Evolutionary conservation across 2,329 filamentous ascomycete species (phyloP).

Genomic region (Xylaria sp.): DNA sequence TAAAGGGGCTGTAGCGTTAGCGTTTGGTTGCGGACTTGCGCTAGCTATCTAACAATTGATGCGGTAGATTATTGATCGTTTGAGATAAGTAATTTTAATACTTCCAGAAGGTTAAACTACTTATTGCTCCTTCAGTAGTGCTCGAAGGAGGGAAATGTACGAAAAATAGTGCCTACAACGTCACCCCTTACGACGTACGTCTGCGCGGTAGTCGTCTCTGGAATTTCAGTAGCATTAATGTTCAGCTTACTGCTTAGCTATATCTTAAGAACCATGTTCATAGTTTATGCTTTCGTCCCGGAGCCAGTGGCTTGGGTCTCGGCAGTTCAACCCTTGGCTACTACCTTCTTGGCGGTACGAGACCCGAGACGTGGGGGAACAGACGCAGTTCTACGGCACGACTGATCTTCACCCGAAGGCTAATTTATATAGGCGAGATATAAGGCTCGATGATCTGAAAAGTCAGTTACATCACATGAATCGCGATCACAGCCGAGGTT

Average conservation of each 20-base stretch:
- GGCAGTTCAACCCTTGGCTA: conserved; percentile 27
- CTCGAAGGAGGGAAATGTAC: neutral
- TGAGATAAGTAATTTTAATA: neutral
- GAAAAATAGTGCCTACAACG: neutral
- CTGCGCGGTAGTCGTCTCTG: neutral
- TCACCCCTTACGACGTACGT: neutral
- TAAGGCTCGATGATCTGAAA: neutral
- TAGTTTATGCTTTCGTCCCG: conserved; percentile 2
- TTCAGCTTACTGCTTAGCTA: neutral
- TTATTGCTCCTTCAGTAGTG: no score
- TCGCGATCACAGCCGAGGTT: conserved; percentile 5
- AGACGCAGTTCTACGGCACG: conserved; percentile 1
- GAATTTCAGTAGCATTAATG: neutral
- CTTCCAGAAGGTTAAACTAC: neutral
- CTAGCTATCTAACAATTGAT: neutral
- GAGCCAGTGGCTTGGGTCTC: conserved; percentile 26
- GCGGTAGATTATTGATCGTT: neutral
- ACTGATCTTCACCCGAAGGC: conserved; percentile 15
- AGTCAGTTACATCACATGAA: neutral
- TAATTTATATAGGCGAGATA: conserved; percentile 14
- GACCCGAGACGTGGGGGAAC: neutral
- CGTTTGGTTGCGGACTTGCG: neutral
- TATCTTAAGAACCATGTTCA: conserved; percentile 1
- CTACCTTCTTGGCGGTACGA: conserved; percentile 1
- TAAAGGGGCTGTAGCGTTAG: neutral